Evolutionary conservation across 306 rosid species (phyloP), one percentile per base, ranked within the genome.

Genomic region (Aeschynomene evenia): DNA sequence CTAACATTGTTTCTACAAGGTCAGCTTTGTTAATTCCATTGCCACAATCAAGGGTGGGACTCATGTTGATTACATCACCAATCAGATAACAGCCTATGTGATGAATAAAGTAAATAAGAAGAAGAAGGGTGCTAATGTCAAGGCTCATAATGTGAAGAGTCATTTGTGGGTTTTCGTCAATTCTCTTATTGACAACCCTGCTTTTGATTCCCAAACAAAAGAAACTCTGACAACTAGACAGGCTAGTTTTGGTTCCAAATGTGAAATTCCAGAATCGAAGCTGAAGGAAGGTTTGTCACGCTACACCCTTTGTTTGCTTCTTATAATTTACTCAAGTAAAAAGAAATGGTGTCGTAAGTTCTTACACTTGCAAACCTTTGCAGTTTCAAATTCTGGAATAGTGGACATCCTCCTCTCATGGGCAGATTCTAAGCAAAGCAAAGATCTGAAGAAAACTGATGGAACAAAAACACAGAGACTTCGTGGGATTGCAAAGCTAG

Each of bases 11-110:
- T n/a, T n/a, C n/a, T n/a, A n/a, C 33, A 28, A 94, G 97, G 97
- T 91, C 80, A 94, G 96, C 82, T 94, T 94, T 80, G 99, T 84
- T 52, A 94, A 94, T 52, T 73, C 84, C 21, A 94, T 90, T 66
- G 87, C 90, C 11, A 94, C 97, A 58, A 94, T 85, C 57, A 94
- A 90, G 83, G 98, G 98, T 20, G 98, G 98, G 43, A 88, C 98
- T 46, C 98, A 94, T 74, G 98, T 94, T 26, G 97, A 94, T 66
- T 73, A 85, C 13, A 24, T 94, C 19, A 94, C 97, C 5, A 87
- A 70, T 79, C 98, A 94, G 77, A 88, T 94, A 53, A 81, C 98
- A 23, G 69, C 50, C 72, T 85, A 79, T 77, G 85, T 94, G 59
- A 88, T 91, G 96, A 84, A 70, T 46, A 69, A 79, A 75, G 97